Base-by-base conservation (phyloP, 768 basidiomycete species). In the Fistulinella prunicolor region DNA sequence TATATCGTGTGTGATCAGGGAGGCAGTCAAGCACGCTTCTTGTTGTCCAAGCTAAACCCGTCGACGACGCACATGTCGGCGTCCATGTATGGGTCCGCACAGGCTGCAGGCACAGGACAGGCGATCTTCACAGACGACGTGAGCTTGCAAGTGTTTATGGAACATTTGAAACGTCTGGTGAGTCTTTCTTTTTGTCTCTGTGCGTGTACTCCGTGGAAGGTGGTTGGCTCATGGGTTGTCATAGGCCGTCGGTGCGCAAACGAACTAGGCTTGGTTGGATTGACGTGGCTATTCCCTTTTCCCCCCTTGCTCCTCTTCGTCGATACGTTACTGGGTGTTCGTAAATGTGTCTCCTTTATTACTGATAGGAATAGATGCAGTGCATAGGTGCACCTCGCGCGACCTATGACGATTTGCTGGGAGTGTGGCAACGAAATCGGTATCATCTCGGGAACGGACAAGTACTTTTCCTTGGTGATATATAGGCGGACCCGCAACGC, bases 41-140 rank as follows among this genome's bases (percentile, higher is more conserved):
- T 98, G 63, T 72, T 98, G 23, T 90, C 88, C 40, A 98, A 98
- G 68, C 74, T 99, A 35, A 99, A 98, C 67, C 96, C 96, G 2
- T 95, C 92, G 47, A 98, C 95, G 50, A 98, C 95, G 34, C 95
- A 99, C 66, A 92, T 96, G 87, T 88, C 89, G 20, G 80, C 81
- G 53, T 82, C 82, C 49, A 91, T 94, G 82, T 94, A 94, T 67
- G 91, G 92, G n/a, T 78, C 83, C 4, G 76, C 80, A 9, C 76
- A 82, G 13, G 78, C 79, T 17, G 80, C 80, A 9, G 77, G 77
- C 9, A 72, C 80, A 2, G 94, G 94, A 5, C 89, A 93, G 68
- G 90, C 93, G 14, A 97, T 99, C 68, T 96, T 97, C 68, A 99
- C 96, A 46, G 96, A 98, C 64, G 95, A 99, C 68, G 95, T 98